A percentile compares a stretch with the other conserved stretches of the same genome.
Evolutionary conservation across 768 basidiomycete genomes (phyloP).

Genomic region (Kockovaella imperatae): DNA sequence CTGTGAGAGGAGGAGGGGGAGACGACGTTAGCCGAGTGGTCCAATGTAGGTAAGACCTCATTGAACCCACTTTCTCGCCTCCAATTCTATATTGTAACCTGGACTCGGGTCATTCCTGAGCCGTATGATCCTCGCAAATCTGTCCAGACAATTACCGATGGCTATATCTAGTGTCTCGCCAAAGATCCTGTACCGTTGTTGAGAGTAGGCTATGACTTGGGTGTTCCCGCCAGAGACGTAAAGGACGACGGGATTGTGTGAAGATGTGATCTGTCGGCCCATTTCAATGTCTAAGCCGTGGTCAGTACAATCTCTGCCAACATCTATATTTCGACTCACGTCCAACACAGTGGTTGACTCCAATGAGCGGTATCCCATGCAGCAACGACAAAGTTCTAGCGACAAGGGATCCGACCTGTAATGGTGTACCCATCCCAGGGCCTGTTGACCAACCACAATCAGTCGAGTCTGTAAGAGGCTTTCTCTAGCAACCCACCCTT

Average conservation of each 20-base stretch:
- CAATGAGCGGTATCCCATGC: constrained; percentile 82
- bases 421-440: constrained; percentile 97
- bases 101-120: constrained; percentile 92
- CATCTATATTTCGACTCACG: constrained; percentile 53
- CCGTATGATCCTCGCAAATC: constrained; percentile 90
- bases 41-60: background rate
- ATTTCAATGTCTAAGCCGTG: constrained; percentile 81
- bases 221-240: constrained; percentile 99
- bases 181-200: constrained; percentile 94
- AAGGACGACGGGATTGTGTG: constrained; percentile 88
- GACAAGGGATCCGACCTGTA: constrained; percentile 89
- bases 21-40: background rate
- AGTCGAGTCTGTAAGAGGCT: background rate
- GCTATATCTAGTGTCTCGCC: constrained; percentile 98
- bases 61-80: constrained; percentile 69
- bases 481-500: constrained; percentile 62
- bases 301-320: background rate
- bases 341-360: constrained; percentile 98
- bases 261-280: constrained; percentile 89
- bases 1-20: constrained; percentile 47
- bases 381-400: constrained; percentile 83
- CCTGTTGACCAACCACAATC: constrained; percentile 50
- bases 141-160: constrained; percentile 96
- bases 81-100: constrained; percentile 94
- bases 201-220: constrained; percentile 97